phyloP scores from a whole-genome alignment of 139 green algal genomes.

The Chlorella vulgaris region DNA sequence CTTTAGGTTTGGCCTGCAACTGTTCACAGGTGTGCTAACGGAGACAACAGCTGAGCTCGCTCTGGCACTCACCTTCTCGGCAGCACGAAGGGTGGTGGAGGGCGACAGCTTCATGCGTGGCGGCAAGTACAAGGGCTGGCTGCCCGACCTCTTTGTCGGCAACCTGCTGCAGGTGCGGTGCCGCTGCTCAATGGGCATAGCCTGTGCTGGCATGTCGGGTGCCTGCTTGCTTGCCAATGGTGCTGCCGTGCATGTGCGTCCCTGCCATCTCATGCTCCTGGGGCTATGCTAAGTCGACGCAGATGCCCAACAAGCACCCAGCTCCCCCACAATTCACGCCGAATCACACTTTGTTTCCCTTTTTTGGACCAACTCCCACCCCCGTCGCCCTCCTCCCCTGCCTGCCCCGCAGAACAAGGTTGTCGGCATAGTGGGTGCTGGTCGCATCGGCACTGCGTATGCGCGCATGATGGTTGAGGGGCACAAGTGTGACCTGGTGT shows the following conservation, averaged over 20 bases:
- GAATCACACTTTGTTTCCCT: neutral
- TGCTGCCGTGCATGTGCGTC: too few species aligned
- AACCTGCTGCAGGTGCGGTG: conserved; percentile 69
- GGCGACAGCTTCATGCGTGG: conserved; percentile 97
- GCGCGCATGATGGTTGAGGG: conserved; percentile 98
- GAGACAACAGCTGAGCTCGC: conserved; percentile 98
- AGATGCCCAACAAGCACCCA: too few species aligned
- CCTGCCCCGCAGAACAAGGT: conserved; percentile 78
- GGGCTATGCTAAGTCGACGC: too few species aligned
- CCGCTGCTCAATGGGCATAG: too few species aligned
- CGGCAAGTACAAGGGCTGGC: conserved; percentile 95
- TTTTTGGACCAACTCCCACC: neutral
- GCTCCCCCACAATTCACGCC: too few species aligned
- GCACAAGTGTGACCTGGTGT: conserved; percentile 99
- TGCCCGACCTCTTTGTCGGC: conserved; percentile 94
- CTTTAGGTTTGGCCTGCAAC: too few species aligned
- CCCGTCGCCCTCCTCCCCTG: neutral
- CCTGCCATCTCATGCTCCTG: too few species aligned
- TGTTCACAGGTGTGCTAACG: conserved; percentile 80
- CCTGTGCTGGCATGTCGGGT: too few species aligned
- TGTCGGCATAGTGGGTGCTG: conserved; percentile 95
- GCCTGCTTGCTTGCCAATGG: too few species aligned
- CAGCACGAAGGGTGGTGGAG: conserved; percentile 91
- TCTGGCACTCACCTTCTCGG: conserved; percentile 90
- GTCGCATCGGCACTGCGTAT: conserved; percentile 93